These are phyloP conservation scores for Annulohypoxylon nitens DNA, from an alignment of 495 filamentous ascomycete genomes.

Conservation along the genomic window DNA sequence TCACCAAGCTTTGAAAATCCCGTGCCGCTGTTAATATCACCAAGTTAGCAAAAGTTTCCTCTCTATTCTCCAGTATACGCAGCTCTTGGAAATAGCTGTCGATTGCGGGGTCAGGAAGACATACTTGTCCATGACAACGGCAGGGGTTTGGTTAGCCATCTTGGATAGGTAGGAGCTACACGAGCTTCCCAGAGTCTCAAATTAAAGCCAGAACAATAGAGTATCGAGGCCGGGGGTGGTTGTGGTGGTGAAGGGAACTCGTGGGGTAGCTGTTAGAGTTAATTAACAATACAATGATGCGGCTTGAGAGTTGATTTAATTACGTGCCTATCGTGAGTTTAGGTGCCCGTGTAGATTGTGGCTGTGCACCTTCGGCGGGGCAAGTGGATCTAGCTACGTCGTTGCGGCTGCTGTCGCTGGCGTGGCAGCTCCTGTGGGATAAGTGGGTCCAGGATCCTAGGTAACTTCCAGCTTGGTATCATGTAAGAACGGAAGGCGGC, in stretches of 20 bases:
- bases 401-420: not conserved
- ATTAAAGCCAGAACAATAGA: not conserved
- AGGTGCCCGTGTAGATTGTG: conserved; percentile 28
- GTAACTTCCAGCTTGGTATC: no score
- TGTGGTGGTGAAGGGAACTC: conserved; percentile 28
- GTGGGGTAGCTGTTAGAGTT: conserved; percentile 41
- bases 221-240: conserved; percentile 12
- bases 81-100: conserved; percentile 16
- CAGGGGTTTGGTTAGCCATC: conserved; percentile 98
- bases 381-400: not conserved
- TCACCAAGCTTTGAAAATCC: conserved; percentile 97
- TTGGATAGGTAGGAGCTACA: conserved; percentile 46
- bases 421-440: not conserved
- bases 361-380: conserved; percentile 33
- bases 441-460: not conserved
- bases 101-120: conserved; percentile 57
- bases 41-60: conserved; percentile 47
- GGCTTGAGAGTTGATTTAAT: conserved; percentile 35
- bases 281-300: conserved; percentile 35
- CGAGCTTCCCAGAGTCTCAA: conserved; percentile 41
- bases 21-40: conserved; percentile 78
- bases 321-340: conserved; percentile 46
- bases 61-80: conserved; percentile 18
- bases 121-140: conserved; percentile 99
- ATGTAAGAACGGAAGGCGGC: not conserved